Percentiles rank a stretch among this genome's conserved stretches.
Evolutionary conservation across 169 alveolate genomes (phyloP).

Genomic region (Eimeria brunetti): DNA sequence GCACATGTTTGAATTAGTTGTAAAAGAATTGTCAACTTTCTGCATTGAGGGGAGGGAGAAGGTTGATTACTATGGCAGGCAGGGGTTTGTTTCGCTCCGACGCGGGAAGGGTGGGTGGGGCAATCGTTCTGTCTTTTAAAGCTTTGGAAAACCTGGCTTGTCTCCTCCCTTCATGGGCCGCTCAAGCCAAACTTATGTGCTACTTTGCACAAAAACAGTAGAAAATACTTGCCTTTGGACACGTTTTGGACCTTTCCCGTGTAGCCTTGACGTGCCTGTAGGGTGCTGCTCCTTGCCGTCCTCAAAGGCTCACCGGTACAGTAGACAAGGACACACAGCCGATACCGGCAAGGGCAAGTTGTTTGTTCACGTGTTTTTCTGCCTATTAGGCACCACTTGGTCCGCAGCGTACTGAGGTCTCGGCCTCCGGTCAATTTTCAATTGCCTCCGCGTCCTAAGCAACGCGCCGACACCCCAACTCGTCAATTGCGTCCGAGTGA

Average conservation of each 20-base stretch:
- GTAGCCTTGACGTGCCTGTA: constrained; percentile 3
- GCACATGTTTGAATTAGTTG: neutral
- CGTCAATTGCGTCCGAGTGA: constrained; percentile 4
- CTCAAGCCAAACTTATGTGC: constrained; percentile 3
- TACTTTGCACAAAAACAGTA: constrained; percentile 44
- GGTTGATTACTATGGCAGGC: constrained; percentile 28
- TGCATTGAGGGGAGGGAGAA: constrained; percentile 47
- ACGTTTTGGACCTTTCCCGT: neutral
- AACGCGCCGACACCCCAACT: constrained; percentile 14
- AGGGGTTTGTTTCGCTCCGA: neutral
- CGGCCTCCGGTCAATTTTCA: constrained; percentile 23
- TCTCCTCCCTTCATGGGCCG: neutral
- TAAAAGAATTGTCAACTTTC: neutral
- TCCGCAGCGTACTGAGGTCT: constrained; percentile 34
- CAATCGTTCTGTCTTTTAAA: constrained; percentile 11
- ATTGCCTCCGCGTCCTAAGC: neutral
- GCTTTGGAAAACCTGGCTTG: neutral
- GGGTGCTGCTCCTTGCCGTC: constrained; percentile 19
- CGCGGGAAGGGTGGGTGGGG: constrained; percentile 58
- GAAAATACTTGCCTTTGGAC: constrained; percentile 11
- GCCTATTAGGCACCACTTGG: constrained; percentile 28
- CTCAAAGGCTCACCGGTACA: constrained; percentile 33
- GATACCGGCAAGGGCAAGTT: neutral
- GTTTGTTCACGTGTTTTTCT: neutral
- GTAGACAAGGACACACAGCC: constrained; percentile 16